These are phyloP conservation scores for Caryopteris hybrid DNA, from an alignment of 305 asterid genomes.

Conservation along the genomic window DNA sequence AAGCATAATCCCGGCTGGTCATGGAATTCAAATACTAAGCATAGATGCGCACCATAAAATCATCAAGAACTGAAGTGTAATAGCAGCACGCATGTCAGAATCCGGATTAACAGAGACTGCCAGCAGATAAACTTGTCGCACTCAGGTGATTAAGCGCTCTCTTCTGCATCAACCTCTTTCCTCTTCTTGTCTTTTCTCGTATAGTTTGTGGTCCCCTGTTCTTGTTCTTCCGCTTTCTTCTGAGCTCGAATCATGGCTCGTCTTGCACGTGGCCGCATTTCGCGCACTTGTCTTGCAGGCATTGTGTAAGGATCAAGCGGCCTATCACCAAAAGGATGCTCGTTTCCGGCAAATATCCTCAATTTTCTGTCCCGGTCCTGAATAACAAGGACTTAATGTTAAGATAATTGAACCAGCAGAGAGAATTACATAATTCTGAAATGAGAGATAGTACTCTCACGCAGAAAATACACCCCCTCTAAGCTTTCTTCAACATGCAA, in stretches of 20 bases:
- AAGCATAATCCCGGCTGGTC: too few relatives aligned
- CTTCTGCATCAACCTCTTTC: constrained; percentile 36
- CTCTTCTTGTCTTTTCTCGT: constrained; percentile 59
- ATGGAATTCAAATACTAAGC: too few relatives aligned
- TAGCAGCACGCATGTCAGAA: too few relatives aligned
- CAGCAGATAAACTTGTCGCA: not conserved
- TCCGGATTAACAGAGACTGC: too few relatives aligned
- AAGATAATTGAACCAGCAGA: not conserved
- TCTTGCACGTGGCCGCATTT: constrained; percentile 83
- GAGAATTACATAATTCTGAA: not conserved
- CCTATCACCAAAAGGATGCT: constrained; percentile 88
- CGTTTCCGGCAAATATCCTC: constrained; percentile 77
- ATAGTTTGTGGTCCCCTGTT: constrained; percentile 37
- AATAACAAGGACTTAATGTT: not conserved
- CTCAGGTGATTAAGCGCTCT: constrained; percentile 23
- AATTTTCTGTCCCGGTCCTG: constrained; percentile 78
- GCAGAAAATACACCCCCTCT: not conserved
- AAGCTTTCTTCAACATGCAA: not conserved
- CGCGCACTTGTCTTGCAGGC: constrained; percentile 90
- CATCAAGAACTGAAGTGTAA: too few relatives aligned
- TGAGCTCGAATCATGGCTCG: constrained; percentile 92
- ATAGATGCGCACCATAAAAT: too few relatives aligned
- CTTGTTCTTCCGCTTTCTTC: constrained; percentile 79
- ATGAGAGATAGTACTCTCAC: not conserved
- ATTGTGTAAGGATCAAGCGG: constrained; percentile 61